Base-by-base conservation (phyloP, 371 early-diverging fungal species). In the Cokeromyces recurvatus region DNA sequence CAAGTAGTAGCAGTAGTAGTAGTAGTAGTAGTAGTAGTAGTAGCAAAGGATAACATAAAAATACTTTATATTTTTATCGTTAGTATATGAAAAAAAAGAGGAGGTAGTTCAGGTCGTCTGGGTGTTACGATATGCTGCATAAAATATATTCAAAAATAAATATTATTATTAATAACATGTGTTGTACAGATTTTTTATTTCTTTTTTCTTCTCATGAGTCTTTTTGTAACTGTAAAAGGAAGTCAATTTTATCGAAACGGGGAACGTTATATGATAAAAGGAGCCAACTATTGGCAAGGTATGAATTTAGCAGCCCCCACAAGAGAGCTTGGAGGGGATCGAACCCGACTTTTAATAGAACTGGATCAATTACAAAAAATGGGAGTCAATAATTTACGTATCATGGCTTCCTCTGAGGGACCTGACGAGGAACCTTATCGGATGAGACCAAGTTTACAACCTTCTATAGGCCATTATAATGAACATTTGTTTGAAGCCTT, bases 271-370 rank as follows among this genome's bases (percentile, higher is more conserved):
- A 43, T 46, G 3, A 55, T 82, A 1, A 62, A 53, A 2, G 80
- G 82, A 3, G 82, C 86, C 40, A 86, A 86, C 52, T 86, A 84
- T 47, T 86, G 86, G 86, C 81, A 85, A 43, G 86, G 83, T 9
- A 84, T 86, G 74, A 79, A 83, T 55, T 63, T 86, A n/a, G 82
- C 77, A 19, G 64, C 68, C 10, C 40, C 43, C 7, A 32, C 51
- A 9, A 34, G n/a, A 12, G 52, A 46, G 11, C 25, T 37, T 11
- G 78, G 77, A 42, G 77, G 83, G 12, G 51, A 82, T 54, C 69
- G 77, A 24, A 20, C 44, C 2, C 77, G 84, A 1, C 56, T 86
- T 16, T 48, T 61, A 8, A 32, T 49, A 32, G 86, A 86, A 46
- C 55, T 86, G 6, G 59, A 59, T 16, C 53, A 60, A 7, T 44